Conservation (phyloP, 2,329 filamentous ascomycete genomes). For the Fusarium floridanum region DNA sequence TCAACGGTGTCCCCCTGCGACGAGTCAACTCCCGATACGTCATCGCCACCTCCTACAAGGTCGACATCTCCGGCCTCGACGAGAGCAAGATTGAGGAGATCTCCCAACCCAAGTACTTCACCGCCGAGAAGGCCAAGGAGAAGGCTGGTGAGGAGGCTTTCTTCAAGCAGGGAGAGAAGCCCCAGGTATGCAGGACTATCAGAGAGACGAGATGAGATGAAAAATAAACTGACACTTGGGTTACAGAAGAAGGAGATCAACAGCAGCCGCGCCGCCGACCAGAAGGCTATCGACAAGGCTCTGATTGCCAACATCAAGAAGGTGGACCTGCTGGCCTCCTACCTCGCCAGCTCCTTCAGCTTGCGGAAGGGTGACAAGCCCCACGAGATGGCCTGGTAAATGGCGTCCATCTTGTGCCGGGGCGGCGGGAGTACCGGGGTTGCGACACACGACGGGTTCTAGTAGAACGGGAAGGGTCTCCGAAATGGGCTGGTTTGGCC, state of each 20-base stretch:
- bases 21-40: constrained; percentile 94
- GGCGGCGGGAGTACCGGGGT: constrained; percentile 47
- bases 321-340: constrained; percentile 92
- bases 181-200: constrained; percentile 77
- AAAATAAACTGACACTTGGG: constrained; percentile 38
- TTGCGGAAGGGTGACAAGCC: constrained; percentile 99
- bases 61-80: constrained; percentile 89
- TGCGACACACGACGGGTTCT: constrained; percentile 54
- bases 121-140: constrained; percentile 92
- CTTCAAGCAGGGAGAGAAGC: constrained; percentile 99
- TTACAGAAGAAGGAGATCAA: constrained; percentile 95
- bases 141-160: constrained; percentile 98
- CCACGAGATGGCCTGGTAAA: constrained; percentile 99
- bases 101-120: constrained; percentile 89
- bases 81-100: constrained; percentile 88
- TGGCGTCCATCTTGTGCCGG: constrained; percentile 48
- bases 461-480: constrained; percentile 60
- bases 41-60: constrained; percentile 88
- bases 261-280: constrained; percentile 93
- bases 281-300: constrained; percentile 98
- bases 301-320: constrained; percentile 98
- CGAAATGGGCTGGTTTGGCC: constrained; percentile 70
- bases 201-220: background rate
- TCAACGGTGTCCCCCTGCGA: constrained; percentile 98
- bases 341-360: constrained; percentile 97